phyloP scores from a whole-genome alignment of 1,284 basidiomycete species.

The Fomes fomentarius region DNA sequence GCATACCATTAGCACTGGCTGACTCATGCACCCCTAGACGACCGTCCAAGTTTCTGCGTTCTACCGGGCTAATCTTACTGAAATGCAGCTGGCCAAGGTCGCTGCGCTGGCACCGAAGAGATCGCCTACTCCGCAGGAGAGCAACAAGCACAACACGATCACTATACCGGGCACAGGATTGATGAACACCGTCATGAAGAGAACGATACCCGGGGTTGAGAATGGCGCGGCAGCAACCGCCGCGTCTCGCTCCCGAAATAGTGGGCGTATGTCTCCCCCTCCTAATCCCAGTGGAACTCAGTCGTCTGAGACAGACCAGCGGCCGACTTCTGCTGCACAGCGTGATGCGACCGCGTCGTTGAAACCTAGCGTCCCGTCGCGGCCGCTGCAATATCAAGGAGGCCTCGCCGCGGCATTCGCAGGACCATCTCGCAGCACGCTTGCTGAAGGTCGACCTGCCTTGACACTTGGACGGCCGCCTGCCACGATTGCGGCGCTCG shows the following conservation, averaged over 20 bases:
- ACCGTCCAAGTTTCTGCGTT: conserved; percentile 77
- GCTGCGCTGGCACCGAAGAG: conserved; percentile 38
- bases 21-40: conserved; percentile 48
- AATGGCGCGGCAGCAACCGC: conserved; percentile 5
- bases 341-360: not conserved
- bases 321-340: not conserved
- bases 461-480: too few relatives aligned
- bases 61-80: conserved; percentile 52
- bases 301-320: conserved; percentile 6
- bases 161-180: conserved; percentile 20
- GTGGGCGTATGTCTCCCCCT: conserved; percentile 18
- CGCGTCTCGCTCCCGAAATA: conserved; percentile 4
- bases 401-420: conserved; percentile 14
- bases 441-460: not conserved
- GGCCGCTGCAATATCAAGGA: conserved; percentile 7
- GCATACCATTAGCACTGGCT: not conserved
- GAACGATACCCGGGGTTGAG: conserved; percentile 8
- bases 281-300: conserved; percentile 10
- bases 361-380: not conserved
- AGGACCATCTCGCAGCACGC: conserved; percentile 1
- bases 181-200: conserved; percentile 19
- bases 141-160: not conserved
- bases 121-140: conserved; percentile 33
- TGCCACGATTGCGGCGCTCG: too few relatives aligned
- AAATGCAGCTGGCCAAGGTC: conserved; percentile 48